A percentile compares a stretch with the other conserved stretches of the same genome.
Conservation (phyloP, 1,284 basidiomycete genomes). For the Coniferiporia weirii region DNA sequence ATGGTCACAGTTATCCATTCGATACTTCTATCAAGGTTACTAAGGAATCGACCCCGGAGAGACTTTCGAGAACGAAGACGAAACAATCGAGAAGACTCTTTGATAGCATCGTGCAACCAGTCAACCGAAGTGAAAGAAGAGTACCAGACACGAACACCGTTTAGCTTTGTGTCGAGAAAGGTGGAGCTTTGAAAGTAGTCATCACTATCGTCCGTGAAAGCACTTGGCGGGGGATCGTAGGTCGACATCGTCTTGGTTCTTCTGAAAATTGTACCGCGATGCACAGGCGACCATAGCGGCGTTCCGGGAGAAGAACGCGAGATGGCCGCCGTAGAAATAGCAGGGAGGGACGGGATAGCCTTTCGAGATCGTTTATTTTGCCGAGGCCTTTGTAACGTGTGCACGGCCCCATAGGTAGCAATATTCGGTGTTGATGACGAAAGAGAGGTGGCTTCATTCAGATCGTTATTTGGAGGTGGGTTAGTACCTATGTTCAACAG, state of each 20-base stretch:
- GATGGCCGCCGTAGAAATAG: constrained; percentile 15
- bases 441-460: constrained; percentile 26
- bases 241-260: constrained; percentile 55
- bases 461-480: neutral
- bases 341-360: constrained; percentile 31
- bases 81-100: constrained; percentile 78
- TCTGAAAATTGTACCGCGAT: constrained; percentile 36
- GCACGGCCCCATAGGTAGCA: constrained; percentile 48
- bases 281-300: constrained; percentile 23
- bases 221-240: constrained; percentile 55
- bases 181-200: constrained; percentile 29
- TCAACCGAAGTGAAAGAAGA: constrained; percentile 81
- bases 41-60: constrained; percentile 63
- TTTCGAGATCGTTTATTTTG: constrained; percentile 27
- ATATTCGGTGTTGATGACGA: constrained; percentile 22
- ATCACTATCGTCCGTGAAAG: constrained; percentile 28
- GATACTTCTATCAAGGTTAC: constrained; percentile 75
- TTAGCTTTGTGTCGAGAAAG: constrained; percentile 64
- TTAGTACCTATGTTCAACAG: constrained; percentile 42
- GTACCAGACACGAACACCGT: constrained; percentile 91
- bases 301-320: constrained; percentile 21
- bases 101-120: constrained; percentile 92
- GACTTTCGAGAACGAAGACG: constrained; percentile 65
- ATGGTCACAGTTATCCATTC: constrained; percentile 92
- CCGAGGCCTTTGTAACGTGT: constrained; percentile 26